Evolutionary conservation across 345 rosid species (phyloP).

Genomic region (Isatis tinctoria): DNA sequence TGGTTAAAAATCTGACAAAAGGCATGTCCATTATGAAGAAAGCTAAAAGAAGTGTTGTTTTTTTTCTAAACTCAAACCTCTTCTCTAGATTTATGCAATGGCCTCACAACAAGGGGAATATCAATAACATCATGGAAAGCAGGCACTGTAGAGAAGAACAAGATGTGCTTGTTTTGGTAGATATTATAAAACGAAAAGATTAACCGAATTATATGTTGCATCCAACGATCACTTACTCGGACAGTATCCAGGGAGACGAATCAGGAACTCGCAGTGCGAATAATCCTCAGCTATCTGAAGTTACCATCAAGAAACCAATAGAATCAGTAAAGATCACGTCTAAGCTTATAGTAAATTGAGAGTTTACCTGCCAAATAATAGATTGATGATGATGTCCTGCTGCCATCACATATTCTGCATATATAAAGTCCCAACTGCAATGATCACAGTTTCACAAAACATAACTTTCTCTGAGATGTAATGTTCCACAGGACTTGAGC

Average conservation of each 20-base stretch:
- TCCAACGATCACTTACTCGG: slow-evolving; percentile 58
- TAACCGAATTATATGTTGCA: not conserved
- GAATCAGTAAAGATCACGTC: not conserved
- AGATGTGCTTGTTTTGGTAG: not conserved
- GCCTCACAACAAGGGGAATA: slow-evolving; percentile 89
- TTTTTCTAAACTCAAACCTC: slow-evolving; percentile 45
- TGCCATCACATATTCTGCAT: slow-evolving; percentile 93
- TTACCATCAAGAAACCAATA: not conserved
- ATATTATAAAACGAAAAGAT: not conserved
- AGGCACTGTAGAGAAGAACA: slow-evolving; percentile 56
- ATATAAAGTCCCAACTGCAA: slow-evolving; percentile 91
- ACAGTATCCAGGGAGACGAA: slow-evolving; percentile 94
- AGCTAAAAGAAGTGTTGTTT: not conserved
- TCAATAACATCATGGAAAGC: slow-evolving; percentile 91
- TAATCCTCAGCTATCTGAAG: slow-evolving; percentile 92
- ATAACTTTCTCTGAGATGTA: not conserved
- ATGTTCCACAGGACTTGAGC: not conserved
- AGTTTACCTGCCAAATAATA: slow-evolving; percentile 87
- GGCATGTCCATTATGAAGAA: not conserved
- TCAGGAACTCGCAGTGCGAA: slow-evolving; percentile 78
- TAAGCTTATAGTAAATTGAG: not conserved
- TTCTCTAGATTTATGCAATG: slow-evolving; percentile 63
- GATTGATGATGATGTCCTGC: slow-evolving; percentile 83
- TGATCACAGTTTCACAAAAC: not conserved
- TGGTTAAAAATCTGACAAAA: not conserved